A percentile compares a stretch with the other conserved stretches of the same genome.
These are phyloP conservation scores for Solanum tarijense DNA, from an alignment of 257 asterid genomes.

Conservation along the genomic window DNA sequence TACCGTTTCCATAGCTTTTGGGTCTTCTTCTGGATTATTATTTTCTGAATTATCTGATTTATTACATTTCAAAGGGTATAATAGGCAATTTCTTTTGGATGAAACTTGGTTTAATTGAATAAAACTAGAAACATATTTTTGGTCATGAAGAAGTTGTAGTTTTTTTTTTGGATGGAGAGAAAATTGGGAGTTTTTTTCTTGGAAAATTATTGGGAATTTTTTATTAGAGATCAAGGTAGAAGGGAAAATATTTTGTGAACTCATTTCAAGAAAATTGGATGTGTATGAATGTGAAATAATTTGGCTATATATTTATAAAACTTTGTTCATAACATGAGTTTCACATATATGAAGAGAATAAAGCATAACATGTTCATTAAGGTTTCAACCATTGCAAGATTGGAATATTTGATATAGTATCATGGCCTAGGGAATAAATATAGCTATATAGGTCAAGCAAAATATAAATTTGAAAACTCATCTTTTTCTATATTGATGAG, in stretches of 20 bases:
- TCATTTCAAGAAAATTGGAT: neutral
- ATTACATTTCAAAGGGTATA: constrained; percentile 11
- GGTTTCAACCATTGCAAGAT: neutral
- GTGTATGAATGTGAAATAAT: neutral
- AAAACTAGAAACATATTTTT: neutral
- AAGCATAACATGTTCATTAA: neutral
- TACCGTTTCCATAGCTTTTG: constrained; percentile 48
- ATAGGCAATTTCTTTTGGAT: neutral
- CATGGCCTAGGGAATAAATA: neutral
- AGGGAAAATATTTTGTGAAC: constrained; percentile 2
- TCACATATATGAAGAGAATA: neutral
- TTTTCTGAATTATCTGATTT: constrained; percentile 1
- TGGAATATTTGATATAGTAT: neutral
- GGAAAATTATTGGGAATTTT: neutral
- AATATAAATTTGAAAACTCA: neutral
- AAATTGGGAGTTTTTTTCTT: constrained; percentile 7
- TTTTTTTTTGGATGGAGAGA: neutral
- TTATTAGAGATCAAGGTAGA: neutral
- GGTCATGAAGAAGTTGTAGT: neutral
- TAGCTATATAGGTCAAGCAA: neutral
- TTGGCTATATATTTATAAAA: neutral
- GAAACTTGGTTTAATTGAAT: neutral
- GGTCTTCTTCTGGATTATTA: constrained; percentile 13
- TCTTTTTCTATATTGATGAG: neutral
- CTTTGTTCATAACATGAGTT: neutral